Percentiles rank a stretch among this genome's conserved stretches.
These are phyloP conservation scores for Suhomyces emberorum DNA, from an alignment of 805 yeast species.

Conservation along the genomic window DNA sequence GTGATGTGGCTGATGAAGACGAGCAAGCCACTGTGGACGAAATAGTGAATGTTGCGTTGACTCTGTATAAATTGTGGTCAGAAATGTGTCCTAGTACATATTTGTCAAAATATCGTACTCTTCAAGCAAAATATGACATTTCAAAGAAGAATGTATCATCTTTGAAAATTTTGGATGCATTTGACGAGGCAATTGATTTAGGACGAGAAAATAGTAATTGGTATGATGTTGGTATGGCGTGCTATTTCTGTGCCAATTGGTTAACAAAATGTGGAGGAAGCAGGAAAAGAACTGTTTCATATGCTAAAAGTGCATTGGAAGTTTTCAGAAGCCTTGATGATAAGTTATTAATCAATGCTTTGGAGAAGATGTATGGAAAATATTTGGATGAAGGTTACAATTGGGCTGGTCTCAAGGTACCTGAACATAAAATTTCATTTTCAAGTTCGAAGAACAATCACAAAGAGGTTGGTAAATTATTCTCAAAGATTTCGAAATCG, in stretches of 20 bases:
- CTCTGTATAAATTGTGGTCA: constrained; percentile 30
- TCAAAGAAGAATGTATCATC: constrained; percentile 18
- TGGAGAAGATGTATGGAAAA: constrained; percentile 28
- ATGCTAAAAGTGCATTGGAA: constrained; percentile 35
- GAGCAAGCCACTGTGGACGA: constrained; percentile 11
- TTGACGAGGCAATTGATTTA: constrained; percentile 43
- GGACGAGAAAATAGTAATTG: constrained; percentile 28
- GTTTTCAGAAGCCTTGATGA: constrained; percentile 29
- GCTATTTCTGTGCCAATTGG: constrained; percentile 45
- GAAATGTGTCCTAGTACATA: constrained; percentile 35
- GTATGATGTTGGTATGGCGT: constrained; percentile 39
- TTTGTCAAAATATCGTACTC: constrained; percentile 31
- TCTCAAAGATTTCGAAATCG: neutral
- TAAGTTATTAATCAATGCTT: constrained; percentile 16
- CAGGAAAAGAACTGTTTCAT: constrained; percentile 33
- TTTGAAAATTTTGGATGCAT: constrained; percentile 41
- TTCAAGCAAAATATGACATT: constrained; percentile 27
- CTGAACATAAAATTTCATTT: neutral
- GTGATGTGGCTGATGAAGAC: constrained; percentile 9
- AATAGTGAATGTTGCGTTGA: neutral
- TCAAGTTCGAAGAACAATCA: neutral
- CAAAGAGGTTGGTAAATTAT: neutral
- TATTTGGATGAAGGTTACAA: constrained; percentile 20
- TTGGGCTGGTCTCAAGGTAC: constrained; percentile 28
- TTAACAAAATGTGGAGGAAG: constrained; percentile 17